phyloP scores from a whole-genome alignment of 208 protist species.

The Dictyostelium gargantuum region DNA sequence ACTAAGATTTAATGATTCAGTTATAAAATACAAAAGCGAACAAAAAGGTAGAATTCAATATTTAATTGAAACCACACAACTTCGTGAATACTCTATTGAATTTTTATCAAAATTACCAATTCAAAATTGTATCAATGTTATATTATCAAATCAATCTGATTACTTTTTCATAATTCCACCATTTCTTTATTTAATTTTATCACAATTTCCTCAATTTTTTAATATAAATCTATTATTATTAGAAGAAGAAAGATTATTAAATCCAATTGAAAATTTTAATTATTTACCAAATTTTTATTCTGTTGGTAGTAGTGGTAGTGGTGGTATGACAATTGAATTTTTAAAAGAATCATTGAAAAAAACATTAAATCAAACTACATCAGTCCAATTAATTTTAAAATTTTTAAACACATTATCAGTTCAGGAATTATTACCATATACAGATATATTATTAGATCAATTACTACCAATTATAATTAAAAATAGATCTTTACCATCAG shows the following conservation, averaged over 20 bases:
- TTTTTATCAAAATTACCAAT: constrained; percentile 57
- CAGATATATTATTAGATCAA: not conserved
- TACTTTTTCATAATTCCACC: constrained; percentile 57
- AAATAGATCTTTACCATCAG: not conserved
- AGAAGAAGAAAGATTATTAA: constrained; percentile 26
- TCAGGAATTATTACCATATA: not conserved
- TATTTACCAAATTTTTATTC: not conserved
- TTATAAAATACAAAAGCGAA: constrained; percentile 34
- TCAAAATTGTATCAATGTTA: constrained; percentile 18
- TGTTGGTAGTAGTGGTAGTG: not conserved
- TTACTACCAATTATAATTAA: constrained; percentile 22
- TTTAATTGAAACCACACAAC: constrained; percentile 35
- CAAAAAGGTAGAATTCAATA: not conserved
- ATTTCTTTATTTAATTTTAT: constrained; percentile 33
- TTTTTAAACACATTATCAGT: not conserved
- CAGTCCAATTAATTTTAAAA: not conserved
- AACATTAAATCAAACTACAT: not conserved
- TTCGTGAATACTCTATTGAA: constrained; percentile 30
- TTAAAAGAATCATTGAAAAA: not conserved
- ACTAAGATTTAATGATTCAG: constrained; percentile 27
- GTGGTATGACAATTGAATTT: not conserved
- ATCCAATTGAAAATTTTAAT: constrained; percentile 1
- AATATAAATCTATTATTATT: constrained; percentile 25
- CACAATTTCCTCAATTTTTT: constrained; percentile 48
- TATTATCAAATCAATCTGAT: constrained; percentile 1